Evolutionary conservation across 2,329 filamentous ascomycete species (phyloP).

Genomic region (Allantophomopsis cytisporea): DNA sequence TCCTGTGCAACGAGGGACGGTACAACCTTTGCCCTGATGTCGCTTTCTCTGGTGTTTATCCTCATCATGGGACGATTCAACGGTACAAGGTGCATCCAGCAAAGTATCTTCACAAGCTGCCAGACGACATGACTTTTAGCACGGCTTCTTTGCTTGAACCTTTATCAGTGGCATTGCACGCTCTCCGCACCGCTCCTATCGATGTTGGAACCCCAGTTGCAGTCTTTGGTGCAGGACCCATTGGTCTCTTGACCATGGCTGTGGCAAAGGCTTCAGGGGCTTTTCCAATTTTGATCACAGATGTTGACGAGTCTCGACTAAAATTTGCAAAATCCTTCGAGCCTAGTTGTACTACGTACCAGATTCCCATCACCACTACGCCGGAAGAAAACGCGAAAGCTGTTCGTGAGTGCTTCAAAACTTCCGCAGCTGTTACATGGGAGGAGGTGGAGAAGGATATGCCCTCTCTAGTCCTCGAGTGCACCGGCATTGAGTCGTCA

Average conservation of each 20-base stretch:
- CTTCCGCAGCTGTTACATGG: no score
- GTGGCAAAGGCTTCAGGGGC: conserved; percentile 47
- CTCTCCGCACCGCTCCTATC: conserved; percentile 37
- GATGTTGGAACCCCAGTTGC: conserved; percentile 39
- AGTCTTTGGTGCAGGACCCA: conserved; percentile 49
- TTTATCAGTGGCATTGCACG: conserved; percentile 47
- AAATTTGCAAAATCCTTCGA: conserved; percentile 43
- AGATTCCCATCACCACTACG: conserved; percentile 29
- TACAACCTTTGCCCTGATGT: conserved; percentile 53
- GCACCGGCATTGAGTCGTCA: conserved; percentile 52
- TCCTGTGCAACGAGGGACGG: conserved; percentile 41
- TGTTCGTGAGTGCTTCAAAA: conserved; percentile 35
- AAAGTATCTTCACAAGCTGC: conserved; percentile 40
- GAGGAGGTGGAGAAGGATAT: conserved; percentile 36
- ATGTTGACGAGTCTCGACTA: conserved; percentile 41
- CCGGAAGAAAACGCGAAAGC: conserved; percentile 33
- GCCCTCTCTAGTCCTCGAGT: conserved; percentile 47
- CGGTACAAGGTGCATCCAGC: conserved; percentile 48
- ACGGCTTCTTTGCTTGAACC: conserved; percentile 53
- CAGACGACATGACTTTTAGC: conserved; percentile 38
- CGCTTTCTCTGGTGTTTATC: conserved; percentile 46
- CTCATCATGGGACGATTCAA: conserved; percentile 45
- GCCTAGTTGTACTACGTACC: conserved; percentile 38
- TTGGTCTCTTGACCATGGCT: conserved; percentile 43
- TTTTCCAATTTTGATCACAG: conserved; percentile 49